phyloP scores from a whole-genome alignment of 768 basidiomycete species.

The Tulasnella calospora region DNA sequence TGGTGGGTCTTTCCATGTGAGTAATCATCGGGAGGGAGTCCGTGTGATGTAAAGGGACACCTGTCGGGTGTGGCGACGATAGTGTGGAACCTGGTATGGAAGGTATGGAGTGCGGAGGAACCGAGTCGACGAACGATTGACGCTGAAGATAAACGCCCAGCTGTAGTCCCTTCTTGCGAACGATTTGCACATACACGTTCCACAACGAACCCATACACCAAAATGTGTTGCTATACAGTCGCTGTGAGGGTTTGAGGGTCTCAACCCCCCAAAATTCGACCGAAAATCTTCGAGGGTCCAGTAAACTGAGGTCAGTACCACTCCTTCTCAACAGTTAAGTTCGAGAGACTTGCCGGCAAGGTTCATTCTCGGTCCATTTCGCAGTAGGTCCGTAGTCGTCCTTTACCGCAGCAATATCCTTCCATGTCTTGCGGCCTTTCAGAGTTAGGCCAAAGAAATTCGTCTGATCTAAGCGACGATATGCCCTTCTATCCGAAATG shows the following conservation, averaged over 20 bases:
- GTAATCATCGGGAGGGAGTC: neutral
- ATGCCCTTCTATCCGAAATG: neutral
- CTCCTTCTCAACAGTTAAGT: neutral
- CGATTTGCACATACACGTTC: slow-evolving; percentile 85
- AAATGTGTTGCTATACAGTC: slow-evolving; percentile 77
- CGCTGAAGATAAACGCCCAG: slow-evolving; percentile 86
- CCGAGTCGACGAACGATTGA: slow-evolving; percentile 64
- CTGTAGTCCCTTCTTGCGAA: slow-evolving; percentile 73
- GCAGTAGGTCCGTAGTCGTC: slow-evolving; percentile 10
- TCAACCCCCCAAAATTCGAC: slow-evolving; percentile 91
- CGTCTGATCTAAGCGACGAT: slow-evolving; percentile 32
- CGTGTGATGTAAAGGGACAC: neutral
- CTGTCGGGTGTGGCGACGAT: neutral
- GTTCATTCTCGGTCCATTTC: slow-evolving; percentile 41
- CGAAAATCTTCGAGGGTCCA: slow-evolving; percentile 41
- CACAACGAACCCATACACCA: slow-evolving; percentile 87
- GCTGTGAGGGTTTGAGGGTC: slow-evolving; percentile 73
- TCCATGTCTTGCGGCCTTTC: slow-evolving; percentile 26
- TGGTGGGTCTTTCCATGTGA: slow-evolving; percentile 19
- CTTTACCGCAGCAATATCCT: slow-evolving; percentile 26
- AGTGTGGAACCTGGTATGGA: slow-evolving; percentile 38
- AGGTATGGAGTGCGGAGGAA: slow-evolving; percentile 66
- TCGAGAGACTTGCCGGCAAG: slow-evolving; percentile 51
- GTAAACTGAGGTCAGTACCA: slow-evolving; percentile 10
- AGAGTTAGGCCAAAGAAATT: slow-evolving; percentile 36